Base-by-base conservation (phyloP, 2,329 filamentous ascomycete genomes). In the Pyrenophora seminiperda region DNA sequence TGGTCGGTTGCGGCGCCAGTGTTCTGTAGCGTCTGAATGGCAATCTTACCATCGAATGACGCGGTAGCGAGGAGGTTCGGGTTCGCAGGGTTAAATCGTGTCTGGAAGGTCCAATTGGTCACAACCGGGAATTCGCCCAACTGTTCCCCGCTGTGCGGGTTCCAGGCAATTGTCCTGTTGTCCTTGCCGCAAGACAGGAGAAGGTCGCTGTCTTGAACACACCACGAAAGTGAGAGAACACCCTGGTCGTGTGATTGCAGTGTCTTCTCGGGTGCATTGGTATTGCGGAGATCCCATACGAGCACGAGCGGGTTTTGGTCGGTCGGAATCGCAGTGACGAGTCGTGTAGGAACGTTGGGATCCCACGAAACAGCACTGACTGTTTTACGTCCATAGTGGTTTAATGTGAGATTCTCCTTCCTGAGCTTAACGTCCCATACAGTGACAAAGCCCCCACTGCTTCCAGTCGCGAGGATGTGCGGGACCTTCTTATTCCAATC, bases 91-190 rank as follows among this genome's bases (percentile, higher is more conserved):
- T 96, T 92, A 82, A 95, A 97, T 55, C 88, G 84, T 4, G 94
- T 96, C 70, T 93, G 87, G 79, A 99, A 99, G 5, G 92, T 96
- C 93, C 94, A 99, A 75, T 97, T 99, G n/a, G 93, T 97, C 45
- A 96, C 92, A 65, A 97, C 91, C 4, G 93, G 92, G 68, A 97
- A 93, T 75, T 97, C 93, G 59, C 95, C 94, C 57, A 91, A 88
- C 10, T 84, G 81, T 69, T 94, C 85, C 44, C 93, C 93, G 2
- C 89, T 96, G 67, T 94, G 89, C 1, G 94, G 91, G 73, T 97
- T 97, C 94, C 95, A 99, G 54, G 94, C 86, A 53, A 99, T 83
- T 2, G 92, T 97, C 63, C 90, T 85, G 71, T 97, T 97, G 75
- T 99, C 94, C 76, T 97, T 97, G 61, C 94, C 95, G 60, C 89